Evolutionary conservation across 441 rosid genomes (phyloP), one percentile per base, ranked within the genome.

Genomic region (Omphalea diandra): DNA sequence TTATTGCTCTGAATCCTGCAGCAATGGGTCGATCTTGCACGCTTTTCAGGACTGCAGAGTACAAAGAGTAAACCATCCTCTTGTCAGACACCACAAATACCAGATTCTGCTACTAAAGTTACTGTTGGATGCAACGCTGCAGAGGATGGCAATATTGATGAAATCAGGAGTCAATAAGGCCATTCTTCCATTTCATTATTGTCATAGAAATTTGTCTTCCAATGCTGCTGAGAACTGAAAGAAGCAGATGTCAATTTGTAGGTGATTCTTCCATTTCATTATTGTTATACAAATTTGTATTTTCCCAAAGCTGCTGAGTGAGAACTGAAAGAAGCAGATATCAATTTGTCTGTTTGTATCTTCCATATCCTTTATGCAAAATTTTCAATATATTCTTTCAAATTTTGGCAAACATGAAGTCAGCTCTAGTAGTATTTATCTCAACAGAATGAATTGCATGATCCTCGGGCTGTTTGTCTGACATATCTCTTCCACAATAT

Each of bases 11-110:
- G 49, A 71, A 50, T 77, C 64, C 63, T 81, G 80, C 89, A 94
- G 98, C 99, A 94, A 94, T 92, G 99, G 99, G 60, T 94, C 58
- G 99, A 94, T 80, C 97, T 94, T 67, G 99, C 99, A 14, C 93
- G 91, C 65, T 77, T 74, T 56, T 83, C 91, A 22, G 99, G 94
- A 66, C 81, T 94, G 72, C 97, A 94, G 79, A 83, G 90, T 72
- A 83, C 80, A 77, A 92, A 81, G 76, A 79, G 72, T 53, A 75
- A 73, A 40, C 56, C 78, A 57, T 64, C 79, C 44, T 63, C 86
- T 70, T 73, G 76, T 52, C 77, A 86, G 72, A 67, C 73, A 68
- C 75, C 80, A 20, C 77, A 86, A 70, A 67, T 72, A 68, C 75
- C 80, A 20, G 89, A 82, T 64, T 69, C 77, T 71, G 73, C 90